Evolutionary conservation across 2,329 filamentous ascomycete species (phyloP).

Genomic region (Seiridium cupressi): DNA sequence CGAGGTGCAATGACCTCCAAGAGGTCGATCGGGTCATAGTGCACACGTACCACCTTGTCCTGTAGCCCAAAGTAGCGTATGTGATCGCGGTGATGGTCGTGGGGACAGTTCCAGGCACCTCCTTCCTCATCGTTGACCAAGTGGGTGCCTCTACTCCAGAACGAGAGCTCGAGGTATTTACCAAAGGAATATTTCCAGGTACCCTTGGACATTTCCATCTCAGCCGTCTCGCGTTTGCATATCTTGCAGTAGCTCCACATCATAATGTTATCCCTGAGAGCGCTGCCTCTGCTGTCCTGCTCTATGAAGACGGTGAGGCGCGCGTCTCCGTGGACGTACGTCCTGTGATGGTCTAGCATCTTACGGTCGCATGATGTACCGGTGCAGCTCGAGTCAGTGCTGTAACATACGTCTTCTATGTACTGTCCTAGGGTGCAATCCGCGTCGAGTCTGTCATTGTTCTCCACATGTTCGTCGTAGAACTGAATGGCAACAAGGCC

Average conservation of each 20-base stretch:
- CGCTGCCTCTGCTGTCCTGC: slow-evolving; percentile 49
- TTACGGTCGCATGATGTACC: slow-evolving; percentile 83
- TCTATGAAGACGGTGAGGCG: slow-evolving; percentile 91
- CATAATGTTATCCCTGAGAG: slow-evolving; percentile 66
- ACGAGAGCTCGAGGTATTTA: slow-evolving; percentile 96
- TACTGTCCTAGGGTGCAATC: slow-evolving; percentile 95
- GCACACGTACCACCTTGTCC: slow-evolving; percentile 81
- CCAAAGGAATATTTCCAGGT: slow-evolving; percentile 99
- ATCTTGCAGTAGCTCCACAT: slow-evolving; percentile 98
- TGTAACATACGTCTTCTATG: slow-evolving; percentile 82
- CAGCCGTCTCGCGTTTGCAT: slow-evolving; percentile 86
- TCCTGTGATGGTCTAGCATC: slow-evolving; percentile 90
- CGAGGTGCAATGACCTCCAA: slow-evolving; percentile 93
- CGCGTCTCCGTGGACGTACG: slow-evolving; percentile 95
- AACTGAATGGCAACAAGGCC: slow-evolving; percentile 88
- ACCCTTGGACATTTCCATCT: slow-evolving; percentile 86
- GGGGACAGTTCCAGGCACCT: slow-evolving; percentile 59
- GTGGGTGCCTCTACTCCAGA: slow-evolving; percentile 86
- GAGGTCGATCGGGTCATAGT: slow-evolving; percentile 89
- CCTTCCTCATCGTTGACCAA: slow-evolving; percentile 61
- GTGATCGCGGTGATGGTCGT: slow-evolving; percentile 91
- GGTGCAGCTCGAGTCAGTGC: slow-evolving; percentile 73
- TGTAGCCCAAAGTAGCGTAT: slow-evolving; percentile 89
- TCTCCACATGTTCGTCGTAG: slow-evolving; percentile 82
- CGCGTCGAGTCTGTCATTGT: slow-evolving; percentile 64